Conservation (phyloP, 2,329 filamentous ascomycete species). For the Lasiodiplodia hormozganensis region DNA sequence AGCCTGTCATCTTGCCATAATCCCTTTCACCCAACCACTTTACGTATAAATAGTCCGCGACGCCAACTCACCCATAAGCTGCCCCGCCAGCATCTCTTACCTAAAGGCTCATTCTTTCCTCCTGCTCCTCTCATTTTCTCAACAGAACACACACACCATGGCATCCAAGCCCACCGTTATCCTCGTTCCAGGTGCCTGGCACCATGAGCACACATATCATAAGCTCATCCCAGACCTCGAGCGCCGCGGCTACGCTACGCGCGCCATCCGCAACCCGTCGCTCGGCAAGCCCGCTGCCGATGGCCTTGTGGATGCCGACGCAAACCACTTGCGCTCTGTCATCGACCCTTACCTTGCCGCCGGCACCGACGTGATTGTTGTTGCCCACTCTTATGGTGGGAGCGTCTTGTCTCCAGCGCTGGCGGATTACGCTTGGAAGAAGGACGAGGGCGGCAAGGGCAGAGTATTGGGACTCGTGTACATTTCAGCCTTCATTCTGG, state of each 20-base stretch:
- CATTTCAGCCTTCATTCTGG: constrained; percentile 10
- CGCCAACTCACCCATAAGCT: not conserved
- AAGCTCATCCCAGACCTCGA: constrained; percentile 33
- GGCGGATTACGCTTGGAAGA: not conserved
- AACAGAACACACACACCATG: not conserved
- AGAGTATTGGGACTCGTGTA: constrained; percentile 13
- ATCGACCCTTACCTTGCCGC: constrained; percentile 31
- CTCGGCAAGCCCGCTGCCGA: constrained; percentile 28
- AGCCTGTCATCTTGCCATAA: not conserved
- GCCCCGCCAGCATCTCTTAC: not conserved
- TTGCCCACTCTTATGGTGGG: constrained; percentile 40
- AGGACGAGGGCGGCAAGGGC: not conserved
- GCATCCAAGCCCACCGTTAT: constrained; percentile 30
- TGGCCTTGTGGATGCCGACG: constrained; percentile 34
- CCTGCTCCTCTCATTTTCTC: not conserved
- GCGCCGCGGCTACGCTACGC: constrained; percentile 31
- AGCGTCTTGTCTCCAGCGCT: constrained; percentile 34
- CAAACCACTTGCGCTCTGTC: constrained; percentile 31
- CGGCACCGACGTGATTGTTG: constrained; percentile 37
- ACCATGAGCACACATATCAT: constrained; percentile 34
- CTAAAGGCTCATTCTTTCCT: not conserved
- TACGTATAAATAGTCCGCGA: not conserved
- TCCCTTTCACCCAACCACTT: not conserved
- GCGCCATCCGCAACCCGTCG: constrained; percentile 37
- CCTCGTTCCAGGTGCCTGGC: constrained; percentile 38